Base-by-base conservation (phyloP, 2,329 filamentous ascomycete species). In the Fusarium nurragi region DNA sequence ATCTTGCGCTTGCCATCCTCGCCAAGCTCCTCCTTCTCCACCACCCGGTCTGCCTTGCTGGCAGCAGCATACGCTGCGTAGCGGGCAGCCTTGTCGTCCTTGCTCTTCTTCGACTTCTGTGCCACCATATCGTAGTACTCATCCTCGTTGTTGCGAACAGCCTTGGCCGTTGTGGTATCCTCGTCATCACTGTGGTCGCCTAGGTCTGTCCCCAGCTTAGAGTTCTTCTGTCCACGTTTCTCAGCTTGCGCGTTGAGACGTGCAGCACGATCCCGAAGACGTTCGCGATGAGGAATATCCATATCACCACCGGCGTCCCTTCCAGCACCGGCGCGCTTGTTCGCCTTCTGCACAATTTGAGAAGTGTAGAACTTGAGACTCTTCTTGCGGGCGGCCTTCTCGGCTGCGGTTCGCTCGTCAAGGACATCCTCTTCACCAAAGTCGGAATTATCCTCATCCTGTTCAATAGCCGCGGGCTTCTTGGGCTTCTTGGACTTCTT, bases 361-460 rank as follows among this genome's bases (percentile, higher is more conserved):
- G 94, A 97, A 4, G 96, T 98, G 84, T 99, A 99, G 83, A 99
- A 99, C 64, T 93, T 91, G 56, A 99, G 86, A 65, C 88, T 93
- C 83, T 96, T 97, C 84, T 95, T 97, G 77, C 91, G 91, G 59
- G 88, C 86, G 0, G 90, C 91, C 79, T 99, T 99, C 72, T 97
- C 92, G 38, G 91, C 91, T 1, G 92, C 90, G 60, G 94, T 88
- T 61, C 88, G 85, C 12, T 89, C 88, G 51, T 93, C 92, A 57
- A 98, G 85, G 5, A 83, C 80, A 16, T 92, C 90, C 75, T 97
- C 93, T 72, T 99, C 95, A 70, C 94, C 95, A 74, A 99, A 94
- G 80, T 99, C 95, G 4, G 93, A 97, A 71, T 92, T 86, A 61
- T 90, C 87, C 48, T 86, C 85, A 22, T 78, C 76, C 22, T 75